phyloP scores from a whole-genome alignment of 2,329 filamentous ascomycete species.

The Dendrostoma leiphaemia region DNA sequence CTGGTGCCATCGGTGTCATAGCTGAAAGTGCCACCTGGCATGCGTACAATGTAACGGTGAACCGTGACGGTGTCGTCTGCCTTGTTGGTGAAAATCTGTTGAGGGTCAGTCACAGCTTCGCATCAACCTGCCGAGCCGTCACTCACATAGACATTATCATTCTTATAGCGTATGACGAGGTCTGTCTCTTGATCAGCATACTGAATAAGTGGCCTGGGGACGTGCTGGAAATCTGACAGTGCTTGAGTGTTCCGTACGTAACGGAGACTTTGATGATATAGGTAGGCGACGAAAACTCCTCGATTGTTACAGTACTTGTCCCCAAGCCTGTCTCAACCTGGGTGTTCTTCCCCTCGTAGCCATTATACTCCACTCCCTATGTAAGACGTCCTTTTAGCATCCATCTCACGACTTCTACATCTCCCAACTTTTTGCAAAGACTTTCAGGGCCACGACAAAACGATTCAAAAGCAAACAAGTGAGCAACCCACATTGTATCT shows the following conservation, averaged over 20 bases:
- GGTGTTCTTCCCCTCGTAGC: constrained; percentile 29
- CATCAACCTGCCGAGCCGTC: no score
- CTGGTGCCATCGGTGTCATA: constrained; percentile 16
- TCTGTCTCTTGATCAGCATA: constrained; percentile 10
- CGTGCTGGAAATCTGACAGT: constrained; percentile 20
- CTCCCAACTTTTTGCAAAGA: background rate
- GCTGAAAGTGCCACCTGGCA: constrained; percentile 29
- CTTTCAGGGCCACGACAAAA: no score
- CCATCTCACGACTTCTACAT: background rate
- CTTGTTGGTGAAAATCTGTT: constrained; percentile 43
- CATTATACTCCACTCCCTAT: constrained; percentile 31
- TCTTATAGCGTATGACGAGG: constrained; percentile 33
- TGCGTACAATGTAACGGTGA: constrained; percentile 36
- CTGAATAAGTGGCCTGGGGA: no score
- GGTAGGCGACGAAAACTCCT: constrained; percentile 17
- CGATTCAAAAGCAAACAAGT: no score
- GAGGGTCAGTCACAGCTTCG: background rate
- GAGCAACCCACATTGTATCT: constrained; percentile 25
- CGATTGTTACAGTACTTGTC: constrained; percentile 30
- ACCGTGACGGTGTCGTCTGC: constrained; percentile 35
- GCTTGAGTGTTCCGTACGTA: constrained; percentile 31
- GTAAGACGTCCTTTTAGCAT: background rate
- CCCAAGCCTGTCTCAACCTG: constrained; percentile 32
- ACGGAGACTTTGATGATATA: constrained; percentile 36
- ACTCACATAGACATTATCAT: constrained; percentile 26